Percentiles rank a stretch among this genome's conserved stretches.
phyloP scores from a whole-genome alignment of 2,329 filamentous ascomycete species.

The Colletotrichum tropicicola region DNA sequence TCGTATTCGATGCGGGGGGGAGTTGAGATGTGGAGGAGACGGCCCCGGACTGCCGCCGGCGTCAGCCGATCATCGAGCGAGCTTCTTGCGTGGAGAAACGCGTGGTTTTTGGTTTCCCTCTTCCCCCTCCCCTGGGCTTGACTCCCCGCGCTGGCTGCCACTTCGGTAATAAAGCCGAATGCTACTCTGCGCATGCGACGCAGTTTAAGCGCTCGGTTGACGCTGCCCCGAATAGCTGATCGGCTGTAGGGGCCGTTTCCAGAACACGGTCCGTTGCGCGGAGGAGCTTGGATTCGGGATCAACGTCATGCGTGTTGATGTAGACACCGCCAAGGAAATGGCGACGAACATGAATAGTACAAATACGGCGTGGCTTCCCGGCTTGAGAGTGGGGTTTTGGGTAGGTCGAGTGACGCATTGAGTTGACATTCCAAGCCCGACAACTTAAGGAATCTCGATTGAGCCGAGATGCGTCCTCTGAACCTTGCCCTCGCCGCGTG shows the following conservation, averaged over 20 bases:
- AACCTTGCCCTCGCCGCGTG: background rate
- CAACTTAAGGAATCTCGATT: background rate
- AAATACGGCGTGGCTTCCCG: background rate
- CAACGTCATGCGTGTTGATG: background rate
- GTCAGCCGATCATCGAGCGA: background rate
- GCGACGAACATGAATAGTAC: background rate
- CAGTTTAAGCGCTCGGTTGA: background rate
- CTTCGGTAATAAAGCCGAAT: background rate
- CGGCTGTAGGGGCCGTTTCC: background rate
- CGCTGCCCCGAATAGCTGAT: background rate
- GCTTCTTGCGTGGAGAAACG: background rate
- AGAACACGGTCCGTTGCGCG: background rate
- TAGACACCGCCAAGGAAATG: background rate
- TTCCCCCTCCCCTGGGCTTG: background rate
- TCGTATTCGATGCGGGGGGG: background rate
- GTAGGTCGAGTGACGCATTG: background rate
- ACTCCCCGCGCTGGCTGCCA: background rate
- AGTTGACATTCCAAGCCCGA: background rate
- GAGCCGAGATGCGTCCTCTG: conserved; percentile 2
- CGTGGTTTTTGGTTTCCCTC: too few relatives aligned
- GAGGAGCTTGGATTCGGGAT: background rate
- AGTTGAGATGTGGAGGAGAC: too few relatives aligned
- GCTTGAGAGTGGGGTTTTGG: background rate
- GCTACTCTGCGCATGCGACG: background rate
- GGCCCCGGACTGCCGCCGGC: background rate